Evolutionary conservation across 139 green algal species (phyloP), one percentile per base, ranked within the genome.

Genomic region (Axilococcus clingmanii): DNA sequence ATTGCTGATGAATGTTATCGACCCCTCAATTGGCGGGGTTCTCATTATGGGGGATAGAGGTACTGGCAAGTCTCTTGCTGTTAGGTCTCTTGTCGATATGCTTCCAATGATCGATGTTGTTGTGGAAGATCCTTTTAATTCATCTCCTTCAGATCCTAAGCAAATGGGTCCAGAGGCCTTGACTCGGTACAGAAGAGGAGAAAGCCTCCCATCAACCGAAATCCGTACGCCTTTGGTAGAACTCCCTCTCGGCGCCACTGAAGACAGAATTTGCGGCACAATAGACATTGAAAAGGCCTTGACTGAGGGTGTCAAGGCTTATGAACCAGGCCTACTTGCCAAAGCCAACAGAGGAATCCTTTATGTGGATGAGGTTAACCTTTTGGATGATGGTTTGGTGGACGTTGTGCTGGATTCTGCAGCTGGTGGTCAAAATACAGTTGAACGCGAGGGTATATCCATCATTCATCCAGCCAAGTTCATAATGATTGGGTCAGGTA

Each of bases 281-380:
- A 95, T 95, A 51, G 84, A 94, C 65, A 93, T 95, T 55, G 87
- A 95, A 67, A 89, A 89, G 69, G 87, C 87, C 24, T 67, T 94
- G 25, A 78, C 66, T 19, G 85, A 93, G 57, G 87, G 87, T 33
- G 41, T 77, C 29, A 87, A 87, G 49, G 69, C 73, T 17, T 81
- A 74, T 54, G 69, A 81, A 44, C 73, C 69, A 15, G 69, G 69
- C 4, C 62, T 79, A 35, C 57, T 81, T 54, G 73, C 53, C 9
- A 37, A 41, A 11, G 85, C 85, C 36, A 93, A 95, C 76, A 70
- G 85, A 17, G 87, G 84, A 51, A 89, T 95, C 54, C 63, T 95
- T 72, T 95, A 95, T 45, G 81, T 91, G 32, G 80, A 92, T 56
- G 83, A 93, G 66, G 79, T 87, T 1, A 91, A 91, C 65, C 65